Evolutionary conservation across 306 rosid species (phyloP).

Genomic region (Acmispon strigosus): DNA sequence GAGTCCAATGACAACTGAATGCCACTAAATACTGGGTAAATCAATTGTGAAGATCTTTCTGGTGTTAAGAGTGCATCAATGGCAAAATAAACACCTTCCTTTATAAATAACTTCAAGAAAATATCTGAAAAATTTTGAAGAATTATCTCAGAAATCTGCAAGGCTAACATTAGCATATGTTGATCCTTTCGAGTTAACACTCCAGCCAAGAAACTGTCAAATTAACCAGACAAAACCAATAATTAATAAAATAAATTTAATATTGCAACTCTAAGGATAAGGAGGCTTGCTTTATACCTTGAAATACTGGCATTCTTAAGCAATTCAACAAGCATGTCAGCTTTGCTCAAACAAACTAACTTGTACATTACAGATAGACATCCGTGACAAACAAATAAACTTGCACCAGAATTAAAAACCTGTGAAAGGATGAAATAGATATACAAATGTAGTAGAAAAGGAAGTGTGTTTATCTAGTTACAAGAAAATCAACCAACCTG

Average conservation of each 20-base stretch:
- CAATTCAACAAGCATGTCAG: constrained; percentile 69
- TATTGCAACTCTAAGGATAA: constrained; percentile 4
- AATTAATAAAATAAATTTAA: constrained; percentile 23
- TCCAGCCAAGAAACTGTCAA: constrained; percentile 85
- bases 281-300: constrained; percentile 57
- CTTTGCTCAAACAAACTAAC: constrained; percentile 60
- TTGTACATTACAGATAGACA: constrained; percentile 78
- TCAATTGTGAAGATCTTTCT: constrained; percentile 54
- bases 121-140: constrained; percentile 62
- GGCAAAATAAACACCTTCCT: constrained; percentile 94
- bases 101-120: constrained; percentile 68
- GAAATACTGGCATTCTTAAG: constrained; percentile 70
- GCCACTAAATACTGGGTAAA: constrained; percentile 51
- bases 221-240: constrained; percentile 24
- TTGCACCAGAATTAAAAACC: constrained; percentile 96
- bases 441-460: constrained; percentile 13
- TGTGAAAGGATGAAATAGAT: constrained; percentile 25
- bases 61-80: constrained; percentile 65
- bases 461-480: not conserved
- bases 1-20: constrained; percentile 40
- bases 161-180: constrained; percentile 72
- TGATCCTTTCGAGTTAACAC: constrained; percentile 89
- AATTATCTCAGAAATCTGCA: constrained; percentile 72
- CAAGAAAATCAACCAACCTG: constrained; percentile 56
- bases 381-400: constrained; percentile 73